Percentiles rank a stretch among this genome's conserved stretches.
Evolutionary conservation across 257 asterid species (phyloP).

Genomic region (Nicotiana sylvestris): DNA sequence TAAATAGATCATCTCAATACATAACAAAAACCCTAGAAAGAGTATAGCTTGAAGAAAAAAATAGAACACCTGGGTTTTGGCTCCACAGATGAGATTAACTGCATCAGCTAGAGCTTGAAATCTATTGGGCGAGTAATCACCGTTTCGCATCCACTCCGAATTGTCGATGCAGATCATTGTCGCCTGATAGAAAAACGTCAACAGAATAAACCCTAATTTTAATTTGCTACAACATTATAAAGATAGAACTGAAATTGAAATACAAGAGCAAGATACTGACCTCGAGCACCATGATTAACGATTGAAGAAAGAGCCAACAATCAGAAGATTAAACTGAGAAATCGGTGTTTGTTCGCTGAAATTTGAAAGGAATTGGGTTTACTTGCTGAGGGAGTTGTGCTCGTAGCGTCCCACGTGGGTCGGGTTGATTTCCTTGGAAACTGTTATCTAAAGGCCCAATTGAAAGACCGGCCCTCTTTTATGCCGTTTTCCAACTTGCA

Average conservation of each 20-base stretch:
- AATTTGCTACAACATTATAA: not conserved
- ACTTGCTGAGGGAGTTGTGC: slow-evolving; percentile 4
- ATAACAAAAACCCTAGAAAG: slow-evolving; percentile 13
- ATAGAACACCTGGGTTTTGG: slow-evolving; percentile 71
- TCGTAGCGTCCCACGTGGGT: not conserved
- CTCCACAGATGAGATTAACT: slow-evolving; percentile 95
- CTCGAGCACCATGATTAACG: slow-evolving; percentile 89
- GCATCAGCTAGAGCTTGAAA: slow-evolving; percentile 93
- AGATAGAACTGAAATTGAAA: not conserved
- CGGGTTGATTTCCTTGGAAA: not conserved
- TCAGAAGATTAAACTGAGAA: not conserved
- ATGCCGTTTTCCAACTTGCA: not conserved
- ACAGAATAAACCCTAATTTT: slow-evolving; percentile 18
- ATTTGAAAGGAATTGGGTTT: slow-evolving; percentile 3
- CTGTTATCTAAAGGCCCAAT: not conserved
- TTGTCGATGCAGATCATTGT: slow-evolving; percentile 97
- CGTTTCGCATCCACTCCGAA: slow-evolving; percentile 99
- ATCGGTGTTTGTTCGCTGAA: not conserved
- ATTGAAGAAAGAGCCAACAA: not conserved
- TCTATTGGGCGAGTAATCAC: slow-evolving; percentile 84
- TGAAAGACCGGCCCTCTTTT: not conserved
- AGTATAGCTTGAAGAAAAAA: not conserved
- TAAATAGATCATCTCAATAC: not conserved
- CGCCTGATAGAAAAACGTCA: slow-evolving; percentile 35
- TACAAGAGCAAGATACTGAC: slow-evolving; percentile 24